Base-by-base conservation (phyloP, 2,329 filamentous ascomycete species). In the Colletotrichum liaoningense region DNA sequence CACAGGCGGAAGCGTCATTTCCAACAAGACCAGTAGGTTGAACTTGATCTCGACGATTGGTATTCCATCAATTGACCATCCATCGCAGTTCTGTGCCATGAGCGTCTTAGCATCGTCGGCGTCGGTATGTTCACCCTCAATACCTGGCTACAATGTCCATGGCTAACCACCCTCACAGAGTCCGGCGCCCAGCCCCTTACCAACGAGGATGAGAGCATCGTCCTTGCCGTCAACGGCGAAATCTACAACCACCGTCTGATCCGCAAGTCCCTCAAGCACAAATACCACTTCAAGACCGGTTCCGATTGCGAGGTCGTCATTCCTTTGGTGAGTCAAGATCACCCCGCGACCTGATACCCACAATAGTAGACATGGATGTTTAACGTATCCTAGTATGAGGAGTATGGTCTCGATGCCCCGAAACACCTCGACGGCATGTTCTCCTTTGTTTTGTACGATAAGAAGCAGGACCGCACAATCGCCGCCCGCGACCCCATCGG, bases 251-350 rank as follows among this genome's bases (percentile, higher is more conserved):
- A 99, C 87, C 94, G 96, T 82, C 91, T 98, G 80, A 89, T 99
- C 80, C 93, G 97, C 82, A 98, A 98, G 87, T 88, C 88, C 79
- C 88, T 98, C 79, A 94, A 94, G 86, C 91, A 88, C 74, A 90
- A 92, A 49, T 98, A 98, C 85, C 93, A 95, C 84, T 99, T 98
- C 92, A 98, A 98, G 92, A 99, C 97, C 77, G 93, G 97, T 81
- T 98, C 96, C 49, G 97, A 99, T 82, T 99, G 97, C 86, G 97
- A 99, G 86, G 96, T 99, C 82, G 97, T 99, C 84, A 98, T 99
- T 81, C 97, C 97, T 77, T 85, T 99, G 89, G 95, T 97, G 89
- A 82, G 91, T 84, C 69, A 74, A 38, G 16, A 42, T 42, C 11
- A 12, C 19, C 33, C 24, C 26, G 24, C 60, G 26, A 33, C 14